Conservation (phyloP, 495 filamentous ascomycete genomes). For the Sporormia fimetaria region DNA sequence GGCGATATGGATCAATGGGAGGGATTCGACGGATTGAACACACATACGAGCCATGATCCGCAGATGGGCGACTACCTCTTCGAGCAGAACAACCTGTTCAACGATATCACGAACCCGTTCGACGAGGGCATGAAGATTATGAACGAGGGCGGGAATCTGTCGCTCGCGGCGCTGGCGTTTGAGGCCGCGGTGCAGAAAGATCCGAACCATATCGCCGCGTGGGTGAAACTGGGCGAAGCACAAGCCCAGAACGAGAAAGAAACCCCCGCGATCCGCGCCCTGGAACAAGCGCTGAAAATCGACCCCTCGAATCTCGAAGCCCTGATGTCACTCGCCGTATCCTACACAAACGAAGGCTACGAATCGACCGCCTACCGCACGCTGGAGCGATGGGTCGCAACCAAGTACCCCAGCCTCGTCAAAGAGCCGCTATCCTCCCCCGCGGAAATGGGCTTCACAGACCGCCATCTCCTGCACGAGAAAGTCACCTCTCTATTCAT, state of each 20-base stretch:
- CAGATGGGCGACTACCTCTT: slow-evolving; percentile 83
- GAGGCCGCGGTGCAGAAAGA: slow-evolving; percentile 90
- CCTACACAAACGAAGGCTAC: slow-evolving; percentile 99
- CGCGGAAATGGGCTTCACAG: slow-evolving; percentile 78
- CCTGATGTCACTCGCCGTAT: slow-evolving; percentile 89
- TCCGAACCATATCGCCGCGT: slow-evolving; percentile 76
- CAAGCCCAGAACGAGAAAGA: slow-evolving; percentile 99
- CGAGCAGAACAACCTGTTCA: slow-evolving; percentile 84
- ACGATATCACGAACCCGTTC: slow-evolving; percentile 65
- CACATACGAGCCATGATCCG: slow-evolving; percentile 50
- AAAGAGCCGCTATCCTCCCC: slow-evolving; percentile 51
- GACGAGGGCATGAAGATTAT: slow-evolving; percentile 85
- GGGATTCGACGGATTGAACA: slow-evolving; percentile 53
- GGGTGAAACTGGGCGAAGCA: slow-evolving; percentile 78
- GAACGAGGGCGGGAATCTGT: slow-evolving; percentile 83
- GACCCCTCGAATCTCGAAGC: slow-evolving; percentile 79
- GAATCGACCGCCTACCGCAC: slow-evolving; percentile 93
- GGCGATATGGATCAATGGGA: slow-evolving; percentile 62
- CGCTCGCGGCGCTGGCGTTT: slow-evolving; percentile 89
- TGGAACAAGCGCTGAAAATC: slow-evolving; percentile 81
- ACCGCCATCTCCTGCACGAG: slow-evolving; percentile 80
- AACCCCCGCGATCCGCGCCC: slow-evolving; percentile 89
- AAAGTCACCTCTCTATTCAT: slow-evolving; percentile 86
- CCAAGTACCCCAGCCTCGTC: slow-evolving; percentile 80
- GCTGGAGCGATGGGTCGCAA: slow-evolving; percentile 86